Percentiles rank a stretch among this genome's conserved stretches.
Conservation (phyloP, 495 filamentous ascomycete species). For the Neurospora sp. region DNA sequence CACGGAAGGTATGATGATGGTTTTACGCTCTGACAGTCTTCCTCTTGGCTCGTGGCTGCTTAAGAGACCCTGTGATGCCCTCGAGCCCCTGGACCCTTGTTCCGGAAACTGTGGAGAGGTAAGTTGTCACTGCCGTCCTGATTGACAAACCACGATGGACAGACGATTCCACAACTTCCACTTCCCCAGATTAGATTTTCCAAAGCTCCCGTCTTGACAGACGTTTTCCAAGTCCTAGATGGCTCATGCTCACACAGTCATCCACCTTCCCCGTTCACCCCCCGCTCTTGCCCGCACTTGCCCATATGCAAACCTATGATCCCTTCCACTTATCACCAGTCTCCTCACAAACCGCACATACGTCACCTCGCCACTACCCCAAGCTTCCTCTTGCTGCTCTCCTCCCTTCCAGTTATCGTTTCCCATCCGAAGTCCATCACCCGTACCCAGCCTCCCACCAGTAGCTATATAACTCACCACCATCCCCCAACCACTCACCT, state of each 20-base stretch:
- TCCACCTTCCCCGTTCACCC: neutral
- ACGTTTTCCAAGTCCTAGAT: neutral
- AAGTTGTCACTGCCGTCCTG: neutral
- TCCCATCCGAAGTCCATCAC: neutral
- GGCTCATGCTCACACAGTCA: neutral
- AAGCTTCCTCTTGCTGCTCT: neutral
- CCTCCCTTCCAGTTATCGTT: neutral
- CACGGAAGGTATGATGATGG: neutral
- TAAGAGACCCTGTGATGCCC: neutral
- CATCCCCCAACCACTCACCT: neutral
- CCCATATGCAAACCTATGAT: neutral
- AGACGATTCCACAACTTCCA: neutral
- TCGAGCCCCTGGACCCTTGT: neutral
- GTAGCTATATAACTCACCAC: neutral
- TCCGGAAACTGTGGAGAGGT: neutral
- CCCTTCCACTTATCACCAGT: neutral
- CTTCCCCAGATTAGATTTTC: neutral
- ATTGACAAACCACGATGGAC: neutral
- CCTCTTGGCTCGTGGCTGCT: neutral
- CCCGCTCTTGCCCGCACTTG: neutral
- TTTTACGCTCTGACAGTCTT: neutral
- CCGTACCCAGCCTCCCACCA: neutral
- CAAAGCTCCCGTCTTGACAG: neutral
- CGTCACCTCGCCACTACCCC: neutral
- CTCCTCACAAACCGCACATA: neutral